Conservation (phyloP, 805 yeast species). For the Candida peoriensis region DNA sequence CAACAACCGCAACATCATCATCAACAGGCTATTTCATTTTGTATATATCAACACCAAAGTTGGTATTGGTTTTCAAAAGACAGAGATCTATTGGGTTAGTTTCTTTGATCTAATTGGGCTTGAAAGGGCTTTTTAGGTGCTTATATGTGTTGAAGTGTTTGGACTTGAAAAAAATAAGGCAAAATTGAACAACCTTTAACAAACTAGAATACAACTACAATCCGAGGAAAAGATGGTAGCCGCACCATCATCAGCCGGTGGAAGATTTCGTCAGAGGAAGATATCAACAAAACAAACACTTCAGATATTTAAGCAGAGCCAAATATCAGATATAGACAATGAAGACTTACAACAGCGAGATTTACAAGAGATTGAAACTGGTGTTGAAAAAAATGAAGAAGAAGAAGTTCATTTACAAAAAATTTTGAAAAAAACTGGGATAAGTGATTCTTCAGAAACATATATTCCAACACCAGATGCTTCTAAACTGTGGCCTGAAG, state of each 20-base stretch:
- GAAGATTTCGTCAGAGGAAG: slow-evolving; percentile 85
- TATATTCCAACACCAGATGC: slow-evolving; percentile 98
- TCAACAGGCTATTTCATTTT: no score
- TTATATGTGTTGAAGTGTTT: no score
- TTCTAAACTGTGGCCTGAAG: slow-evolving; percentile 75
- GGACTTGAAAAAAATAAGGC: no score
- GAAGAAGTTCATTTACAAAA: slow-evolving; percentile 94
- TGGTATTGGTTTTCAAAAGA: no score
- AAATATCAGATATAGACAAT: slow-evolving; percentile 74
- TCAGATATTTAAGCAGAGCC: slow-evolving; percentile 69
- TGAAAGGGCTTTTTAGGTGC: no score
- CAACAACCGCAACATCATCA: no score
- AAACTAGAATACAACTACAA: no score
- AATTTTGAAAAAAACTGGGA: slow-evolving; percentile 77
- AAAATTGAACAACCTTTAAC: no score
- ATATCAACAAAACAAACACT: slow-evolving; percentile 87
- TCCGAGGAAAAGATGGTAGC: slow-evolving; percentile 6
- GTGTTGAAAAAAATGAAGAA: slow-evolving; percentile 97
- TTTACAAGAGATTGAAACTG: slow-evolving; percentile 86
- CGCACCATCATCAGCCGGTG: slow-evolving; percentile 23
- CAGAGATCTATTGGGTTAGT: no score
- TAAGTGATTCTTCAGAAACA: slow-evolving; percentile 44
- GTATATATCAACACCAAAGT: no score
- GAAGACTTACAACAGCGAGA: slow-evolving; percentile 76
- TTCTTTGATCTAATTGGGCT: no score